Conservation (phyloP, 306 rosid species). For the Trichosanthes cucumerina region DNA sequence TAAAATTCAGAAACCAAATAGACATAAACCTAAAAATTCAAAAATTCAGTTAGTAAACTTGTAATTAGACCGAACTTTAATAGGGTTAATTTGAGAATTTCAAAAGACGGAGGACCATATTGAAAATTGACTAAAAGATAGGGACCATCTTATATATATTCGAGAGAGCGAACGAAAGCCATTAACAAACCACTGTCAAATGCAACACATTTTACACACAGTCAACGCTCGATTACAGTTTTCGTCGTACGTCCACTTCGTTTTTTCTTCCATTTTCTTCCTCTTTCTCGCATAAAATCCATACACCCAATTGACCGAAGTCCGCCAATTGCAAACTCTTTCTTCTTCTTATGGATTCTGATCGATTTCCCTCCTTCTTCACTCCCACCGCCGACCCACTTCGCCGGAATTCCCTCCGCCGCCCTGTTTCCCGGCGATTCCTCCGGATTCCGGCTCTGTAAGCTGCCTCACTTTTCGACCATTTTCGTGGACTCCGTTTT, state of each 20-base stretch:
- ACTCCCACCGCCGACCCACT: slow-evolving; percentile 22
- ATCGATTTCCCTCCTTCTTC: slow-evolving; percentile 16
- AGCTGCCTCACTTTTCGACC: slow-evolving; percentile 8
- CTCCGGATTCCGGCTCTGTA: slow-evolving; percentile 25
- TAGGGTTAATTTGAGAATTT: too few species aligned
- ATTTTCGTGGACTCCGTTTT: neutral
- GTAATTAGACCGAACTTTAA: too few species aligned
- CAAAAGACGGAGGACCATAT: too few species aligned
- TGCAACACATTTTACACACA: neutral
- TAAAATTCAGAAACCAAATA: too few species aligned
- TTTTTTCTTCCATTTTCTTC: neutral
- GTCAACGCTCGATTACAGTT: neutral
- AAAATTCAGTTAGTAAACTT: too few species aligned
- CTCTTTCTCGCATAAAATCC: slow-evolving; percentile 8
- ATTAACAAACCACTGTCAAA: neutral
- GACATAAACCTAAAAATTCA: too few species aligned
- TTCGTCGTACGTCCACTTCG: neutral
- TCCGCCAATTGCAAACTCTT: neutral
- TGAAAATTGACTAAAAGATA: too few species aligned
- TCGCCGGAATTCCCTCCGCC: slow-evolving; percentile 16
- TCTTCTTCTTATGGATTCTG: slow-evolving; percentile 28
- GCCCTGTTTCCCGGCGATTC: slow-evolving; percentile 18
- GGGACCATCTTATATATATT: too few species aligned
- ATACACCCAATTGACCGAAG: neutral
- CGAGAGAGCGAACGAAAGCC: neutral